A percentile compares a stretch with the other conserved stretches of the same genome.
Conservation (phyloP, 148 eudicot genomes). For the Fagopyrum homotropicum region DNA sequence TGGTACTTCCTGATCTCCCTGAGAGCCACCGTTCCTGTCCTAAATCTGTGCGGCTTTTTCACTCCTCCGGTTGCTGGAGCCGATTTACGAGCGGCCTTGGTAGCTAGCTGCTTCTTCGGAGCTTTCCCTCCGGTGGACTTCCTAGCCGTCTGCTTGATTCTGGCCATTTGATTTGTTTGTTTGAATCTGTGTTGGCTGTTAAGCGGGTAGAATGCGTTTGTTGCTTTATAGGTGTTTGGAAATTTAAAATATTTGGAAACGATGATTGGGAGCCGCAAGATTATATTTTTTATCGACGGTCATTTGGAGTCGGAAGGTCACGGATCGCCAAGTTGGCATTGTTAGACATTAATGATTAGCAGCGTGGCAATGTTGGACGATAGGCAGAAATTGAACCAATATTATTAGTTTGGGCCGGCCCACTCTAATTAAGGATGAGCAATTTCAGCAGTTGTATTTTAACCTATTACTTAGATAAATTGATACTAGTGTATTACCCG, state of each 20-base stretch:
- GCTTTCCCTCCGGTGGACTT: conserved; percentile 13
- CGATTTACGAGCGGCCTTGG: conserved; percentile 13
- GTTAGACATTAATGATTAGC: neutral
- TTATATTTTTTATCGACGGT: neutral
- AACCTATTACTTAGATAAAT: no score
- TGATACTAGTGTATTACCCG: no score
- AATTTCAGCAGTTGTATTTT: no score
- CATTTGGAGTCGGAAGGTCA: neutral
- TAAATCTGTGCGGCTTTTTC: conserved; percentile 12
- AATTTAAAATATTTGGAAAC: no score
- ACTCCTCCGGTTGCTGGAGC: conserved; percentile 12
- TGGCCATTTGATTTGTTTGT: neutral
- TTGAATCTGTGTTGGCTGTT: neutral
- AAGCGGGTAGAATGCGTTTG: neutral
- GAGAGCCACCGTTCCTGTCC: conserved; percentile 12
- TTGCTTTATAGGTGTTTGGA: neutral
- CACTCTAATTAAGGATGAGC: neutral
- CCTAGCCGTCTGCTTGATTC: conserved; percentile 11
- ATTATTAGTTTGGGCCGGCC: neutral
- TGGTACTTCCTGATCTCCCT: conserved; percentile 15
- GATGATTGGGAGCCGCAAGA: neutral
- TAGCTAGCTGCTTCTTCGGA: conserved; percentile 12
- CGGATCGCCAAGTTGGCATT: neutral
- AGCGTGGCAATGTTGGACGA: neutral
- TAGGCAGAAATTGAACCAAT: no score